Evolutionary conservation across 1,284 basidiomycete species (phyloP), one percentile per base, ranked within the genome.

Genomic region (Prillingera fragicola): DNA sequence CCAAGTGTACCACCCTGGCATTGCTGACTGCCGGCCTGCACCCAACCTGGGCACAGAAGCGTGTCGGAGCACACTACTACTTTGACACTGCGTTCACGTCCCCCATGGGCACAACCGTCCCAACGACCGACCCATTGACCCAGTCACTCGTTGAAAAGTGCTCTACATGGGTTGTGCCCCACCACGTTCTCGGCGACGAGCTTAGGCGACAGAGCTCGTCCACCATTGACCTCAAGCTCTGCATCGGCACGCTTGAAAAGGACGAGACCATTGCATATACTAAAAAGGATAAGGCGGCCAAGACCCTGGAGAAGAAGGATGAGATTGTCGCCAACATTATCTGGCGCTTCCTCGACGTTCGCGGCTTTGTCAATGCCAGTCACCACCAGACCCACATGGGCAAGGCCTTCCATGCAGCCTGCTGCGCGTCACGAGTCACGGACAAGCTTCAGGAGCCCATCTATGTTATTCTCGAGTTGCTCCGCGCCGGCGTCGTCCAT

Each of bases 401-500:
- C 38, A 82, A 89, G 44, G 92, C 94, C 2, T 85, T 96, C 78
- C 81, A 87, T 66, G 78, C 79, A 24, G 88, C 89, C 3, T 77
- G 92, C 60, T 79, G 81, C 55, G 75, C 76, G 23, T 80, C 85
- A 3, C 81, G 86, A 33, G 74, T 97, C 55, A 96, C 94, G 69
- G 94, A 99, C 77, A 96, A 95, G 73, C 91, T 98, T 75, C 94
- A 98, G 70, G 95, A 98, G 71, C 81, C 95, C 5, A 75, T 98
- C 4, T 94, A 94, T 70, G 73, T 94, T 66, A 85, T 95, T 72
- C 76, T 94, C 70, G 87, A 98, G 74, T 80, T 95, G 43, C 82
- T 96, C 51, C 80, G 94, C 56, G 90, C 91, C 10, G 89, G 90
- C 1, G 91, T 95, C 12, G 84, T 98, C 77, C 92, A 98, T 65